Percentiles rank a stretch among this genome's conserved stretches.
Evolutionary conservation across 768 basidiomycete species (phyloP).

Genomic region (Dentipellis sp.): DNA sequence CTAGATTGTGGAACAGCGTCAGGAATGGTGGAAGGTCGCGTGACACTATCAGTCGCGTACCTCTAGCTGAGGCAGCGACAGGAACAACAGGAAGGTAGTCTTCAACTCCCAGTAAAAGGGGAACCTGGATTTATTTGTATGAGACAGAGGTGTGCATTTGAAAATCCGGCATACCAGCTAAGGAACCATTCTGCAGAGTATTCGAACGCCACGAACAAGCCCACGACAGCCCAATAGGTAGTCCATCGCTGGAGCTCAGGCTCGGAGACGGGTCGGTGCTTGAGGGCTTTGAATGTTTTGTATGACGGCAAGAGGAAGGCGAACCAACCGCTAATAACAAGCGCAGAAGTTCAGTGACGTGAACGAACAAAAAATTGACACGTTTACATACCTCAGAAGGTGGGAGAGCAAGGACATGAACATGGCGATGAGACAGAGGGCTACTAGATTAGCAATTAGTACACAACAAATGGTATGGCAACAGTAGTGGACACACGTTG

Average conservation of each 20-base stretch:
- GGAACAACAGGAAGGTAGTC: constrained; percentile 57
- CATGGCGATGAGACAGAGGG: constrained; percentile 24
- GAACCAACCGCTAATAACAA: constrained; percentile 51
- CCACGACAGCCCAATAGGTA: constrained; percentile 59
- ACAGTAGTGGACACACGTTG: no score
- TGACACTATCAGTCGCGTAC: constrained; percentile 23
- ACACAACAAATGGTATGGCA: no score
- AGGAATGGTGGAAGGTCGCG: constrained; percentile 3
- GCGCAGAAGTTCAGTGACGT: no score
- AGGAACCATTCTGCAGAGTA: constrained; percentile 55
- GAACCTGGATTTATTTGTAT: constrained; percentile 34
- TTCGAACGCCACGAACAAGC: constrained; percentile 51
- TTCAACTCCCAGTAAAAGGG: constrained; percentile 73
- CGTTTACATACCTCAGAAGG: constrained; percentile 31
- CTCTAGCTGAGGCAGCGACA: constrained; percentile 63
- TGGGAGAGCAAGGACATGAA: constrained; percentile 41
- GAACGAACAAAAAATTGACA: not conserved
- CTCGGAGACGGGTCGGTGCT: constrained; percentile 40
- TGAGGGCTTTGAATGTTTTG: constrained; percentile 58
- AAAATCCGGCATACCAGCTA: constrained; percentile 40
- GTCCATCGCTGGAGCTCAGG: constrained; percentile 47
- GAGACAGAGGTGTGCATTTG: not conserved
- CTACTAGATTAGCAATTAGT: no score
- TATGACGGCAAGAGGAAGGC: constrained; percentile 57
- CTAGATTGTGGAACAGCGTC: constrained; percentile 24